A percentile compares a stretch with the other conserved stretches of the same genome.
Evolutionary conservation across 2,329 filamentous ascomycete species (phyloP).

Genomic region (Epichloe coenophiala): DNA sequence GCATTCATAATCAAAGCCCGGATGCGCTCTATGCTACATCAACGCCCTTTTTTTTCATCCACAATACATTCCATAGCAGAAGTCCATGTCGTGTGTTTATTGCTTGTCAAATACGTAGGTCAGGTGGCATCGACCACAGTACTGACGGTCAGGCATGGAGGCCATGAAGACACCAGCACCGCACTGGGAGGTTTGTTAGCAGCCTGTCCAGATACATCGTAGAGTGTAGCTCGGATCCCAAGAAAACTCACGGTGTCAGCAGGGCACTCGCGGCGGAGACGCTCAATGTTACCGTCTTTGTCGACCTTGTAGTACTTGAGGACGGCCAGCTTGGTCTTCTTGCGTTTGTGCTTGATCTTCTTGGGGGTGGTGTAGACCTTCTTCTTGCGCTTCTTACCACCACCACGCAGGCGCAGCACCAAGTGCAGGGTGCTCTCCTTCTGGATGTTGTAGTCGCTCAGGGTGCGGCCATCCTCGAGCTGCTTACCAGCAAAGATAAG

Average conservation of each 20-base stretch:
- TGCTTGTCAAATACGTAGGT: constrained; percentile 63
- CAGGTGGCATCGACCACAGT: constrained; percentile 68
- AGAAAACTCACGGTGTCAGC: constrained; percentile 59
- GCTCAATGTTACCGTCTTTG: constrained; percentile 99
- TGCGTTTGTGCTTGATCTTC: constrained; percentile 99
- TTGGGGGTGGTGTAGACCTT: constrained; percentile 99
- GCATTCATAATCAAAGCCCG: constrained; percentile 26
- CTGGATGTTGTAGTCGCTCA: constrained; percentile 99
- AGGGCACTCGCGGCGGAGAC: constrained; percentile 95
- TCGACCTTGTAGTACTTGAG: constrained; percentile 99
- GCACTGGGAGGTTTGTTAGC: constrained; percentile 45
- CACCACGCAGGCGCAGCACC: constrained; percentile 95
- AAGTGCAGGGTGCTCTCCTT: constrained; percentile 99
- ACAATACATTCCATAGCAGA: constrained; percentile 18
- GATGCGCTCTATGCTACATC: constrained; percentile 30
- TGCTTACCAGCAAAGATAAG: constrained; percentile 99
- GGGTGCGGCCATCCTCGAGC: constrained; percentile 97
- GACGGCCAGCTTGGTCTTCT: constrained; percentile 99
- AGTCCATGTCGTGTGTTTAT: constrained; percentile 25
- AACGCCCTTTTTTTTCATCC: constrained; percentile 21
- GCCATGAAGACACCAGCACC: constrained; percentile 99
- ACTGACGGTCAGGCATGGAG: constrained; percentile 98
- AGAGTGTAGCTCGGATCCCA: neutral
- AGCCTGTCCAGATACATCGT: neutral
- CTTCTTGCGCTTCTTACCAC: constrained; percentile 99